A percentile compares a stretch with the other conserved stretches of the same genome.
Evolutionary conservation across 2,329 filamentous ascomycete species (phyloP).

Genomic region (Bimuria novae-zelandiae): DNA sequence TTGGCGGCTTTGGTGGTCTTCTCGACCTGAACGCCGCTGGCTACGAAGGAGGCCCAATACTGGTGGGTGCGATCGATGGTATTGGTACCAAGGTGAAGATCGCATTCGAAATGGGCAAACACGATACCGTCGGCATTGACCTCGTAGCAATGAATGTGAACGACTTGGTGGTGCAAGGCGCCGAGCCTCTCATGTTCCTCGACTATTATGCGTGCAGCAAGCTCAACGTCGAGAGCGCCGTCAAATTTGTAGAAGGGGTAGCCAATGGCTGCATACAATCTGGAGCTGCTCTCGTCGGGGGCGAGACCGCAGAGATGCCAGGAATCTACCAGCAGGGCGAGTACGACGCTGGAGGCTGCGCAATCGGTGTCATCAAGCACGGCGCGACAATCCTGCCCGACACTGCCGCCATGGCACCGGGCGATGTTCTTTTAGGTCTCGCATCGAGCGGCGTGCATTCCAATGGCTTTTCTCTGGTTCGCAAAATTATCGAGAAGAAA

Average conservation of each 20-base stretch:
- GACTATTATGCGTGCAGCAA: slow-evolving; percentile 97
- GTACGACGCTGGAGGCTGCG: slow-evolving; percentile 91
- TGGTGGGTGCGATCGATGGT: slow-evolving; percentile 95
- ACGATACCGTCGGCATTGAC: slow-evolving; percentile 94
- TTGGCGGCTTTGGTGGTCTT: slow-evolving; percentile 92
- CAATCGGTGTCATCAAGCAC: slow-evolving; percentile 78
- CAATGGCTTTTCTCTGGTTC: slow-evolving; percentile 96
- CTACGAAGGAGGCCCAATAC: slow-evolving; percentile 73
- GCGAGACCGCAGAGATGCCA: slow-evolving; percentile 98
- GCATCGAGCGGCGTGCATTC: slow-evolving; percentile 88
- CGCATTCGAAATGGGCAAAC: slow-evolving; percentile 85
- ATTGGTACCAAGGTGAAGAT: slow-evolving; percentile 98
- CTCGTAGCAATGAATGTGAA: slow-evolving; percentile 99
- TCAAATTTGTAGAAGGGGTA: slow-evolving; percentile 88
- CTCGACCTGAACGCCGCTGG: slow-evolving; percentile 78
- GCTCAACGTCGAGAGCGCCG: slow-evolving; percentile 76
- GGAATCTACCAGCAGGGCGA: slow-evolving; percentile 87
- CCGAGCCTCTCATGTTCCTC: slow-evolving; percentile 92
- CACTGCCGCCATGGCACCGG: slow-evolving; percentile 73
- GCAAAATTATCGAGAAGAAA: slow-evolving; percentile 78
- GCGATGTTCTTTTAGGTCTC: slow-evolving; percentile 85
- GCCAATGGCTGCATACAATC: slow-evolving; percentile 84
- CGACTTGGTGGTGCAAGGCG: slow-evolving; percentile 93
- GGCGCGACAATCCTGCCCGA: slow-evolving; percentile 73
- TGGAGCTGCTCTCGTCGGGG: slow-evolving; percentile 89